Base-by-base conservation (phyloP, 2,329 filamentous ascomycete species). In the Fusarium sp. region DNA sequence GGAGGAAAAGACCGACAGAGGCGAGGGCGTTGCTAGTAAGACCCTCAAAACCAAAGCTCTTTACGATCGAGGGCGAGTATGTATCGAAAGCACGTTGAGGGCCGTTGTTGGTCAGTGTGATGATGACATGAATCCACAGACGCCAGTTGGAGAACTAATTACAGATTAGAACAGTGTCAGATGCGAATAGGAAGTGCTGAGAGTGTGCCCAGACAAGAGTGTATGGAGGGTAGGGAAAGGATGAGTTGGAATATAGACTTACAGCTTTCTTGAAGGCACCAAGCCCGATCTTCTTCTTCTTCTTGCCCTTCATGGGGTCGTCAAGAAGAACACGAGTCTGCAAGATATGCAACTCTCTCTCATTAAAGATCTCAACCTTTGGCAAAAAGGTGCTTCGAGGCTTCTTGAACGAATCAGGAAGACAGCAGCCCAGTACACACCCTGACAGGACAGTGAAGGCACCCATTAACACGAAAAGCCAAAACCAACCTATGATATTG, bases 11-110 rank as follows among this genome's bases (percentile, higher is more conserved):
- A 73, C 85, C 84, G 11, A 88, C 84, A 0, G 85, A 83, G 0
- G 85, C 82, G 66, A 88, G 74, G 1, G 86, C 86, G 57, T 88
- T 88, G 45, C 81, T 81, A 1, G 73, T 76, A 4, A 88, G 79
- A 0, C 75, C 71, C 6, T 72, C 74, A 62, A 85, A 88, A 1
- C 86, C 86, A 45, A 88, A 83, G 12, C 79, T 80, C 48, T 77
- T 81, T 56, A 88, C 83, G 45, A 88, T 83, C 7, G 82, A 82
- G 0, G 86, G 86, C 0, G 83, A 81, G 62, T 88, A 87, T 6
- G 85, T 83, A 53, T 84, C 79, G 40, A 85, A 81, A 3, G 80
- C 79, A 73, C 80, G 68, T 68, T 85, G 78, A 19, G 83, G 81
- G 14, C 83, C 75, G 67, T 85, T 80, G 74, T 84, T 85, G 74